Percentiles rank a stretch among this genome's conserved stretches.
Evolutionary conservation across 140 eudicot genomes (phyloP).

Genomic region (Anethum foeniculum): DNA sequence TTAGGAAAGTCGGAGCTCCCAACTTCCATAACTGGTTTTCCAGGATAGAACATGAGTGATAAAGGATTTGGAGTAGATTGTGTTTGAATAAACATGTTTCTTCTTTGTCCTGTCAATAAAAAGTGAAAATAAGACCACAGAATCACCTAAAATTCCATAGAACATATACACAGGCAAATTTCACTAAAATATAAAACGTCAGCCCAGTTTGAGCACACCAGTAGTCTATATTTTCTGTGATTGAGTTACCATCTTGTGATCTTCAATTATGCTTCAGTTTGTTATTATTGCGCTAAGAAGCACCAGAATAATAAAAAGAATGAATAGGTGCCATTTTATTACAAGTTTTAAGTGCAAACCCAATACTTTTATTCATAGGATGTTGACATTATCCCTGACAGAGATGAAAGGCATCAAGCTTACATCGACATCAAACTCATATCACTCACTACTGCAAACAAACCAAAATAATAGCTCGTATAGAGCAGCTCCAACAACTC

Average conservation of each 20-base stretch:
- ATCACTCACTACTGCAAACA: neutral
- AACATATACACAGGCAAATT: neutral
- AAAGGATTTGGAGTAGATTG: conserved; percentile 93
- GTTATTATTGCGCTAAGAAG: neutral
- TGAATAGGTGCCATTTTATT: neutral
- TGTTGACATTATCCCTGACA: neutral
- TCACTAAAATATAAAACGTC: neutral
- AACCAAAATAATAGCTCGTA: neutral
- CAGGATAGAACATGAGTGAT: conserved; percentile 93
- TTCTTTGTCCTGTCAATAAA: conserved; percentile 63
- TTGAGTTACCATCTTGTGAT: neutral
- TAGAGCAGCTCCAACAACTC: neutral
- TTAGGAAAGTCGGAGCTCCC: conserved; percentile 95
- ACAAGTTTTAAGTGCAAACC: neutral
- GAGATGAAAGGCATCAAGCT: neutral
- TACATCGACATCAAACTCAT: neutral
- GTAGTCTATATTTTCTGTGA: neutral
- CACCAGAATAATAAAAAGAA: neutral
- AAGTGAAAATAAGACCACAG: conserved; percentile 12
- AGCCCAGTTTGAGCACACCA: neutral
- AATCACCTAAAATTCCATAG: neutral
- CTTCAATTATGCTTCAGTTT: neutral
- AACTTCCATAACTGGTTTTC: conserved; percentile 87
- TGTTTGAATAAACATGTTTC: conserved; percentile 93
- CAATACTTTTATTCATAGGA: neutral